Evolutionary conservation across 306 rosid genomes (phyloP), one percentile per base, ranked within the genome.

Genomic region (Pterocarpus santalinus): DNA sequence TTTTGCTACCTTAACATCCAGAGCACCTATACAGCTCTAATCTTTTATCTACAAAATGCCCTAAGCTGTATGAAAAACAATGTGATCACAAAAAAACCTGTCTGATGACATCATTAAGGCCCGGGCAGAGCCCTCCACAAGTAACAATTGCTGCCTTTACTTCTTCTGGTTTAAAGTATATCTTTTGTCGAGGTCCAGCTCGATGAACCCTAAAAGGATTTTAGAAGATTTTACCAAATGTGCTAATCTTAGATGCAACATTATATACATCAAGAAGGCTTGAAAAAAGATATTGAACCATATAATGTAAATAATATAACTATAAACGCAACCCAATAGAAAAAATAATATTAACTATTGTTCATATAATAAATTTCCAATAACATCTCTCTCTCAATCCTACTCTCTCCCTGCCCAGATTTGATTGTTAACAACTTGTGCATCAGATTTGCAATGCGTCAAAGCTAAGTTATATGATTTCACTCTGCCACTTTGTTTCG

Each of bases 61-160:
- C 28, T 43, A 52, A 61, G 79, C 32, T 33, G 34, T 16, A 2
- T 49, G 32, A 49, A 75, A 53, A 53, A 32, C 65, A 81, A 67
- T 49, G 12, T 65, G 75, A 83, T 73, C 32, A 47, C 39, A 81
- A 73, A 75, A 87, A 77, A 41, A 95, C 99, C 94, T 95, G 99
- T 90, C 99, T 88, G 75, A 96, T 96, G 79, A 96, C 99, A 71
- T 96, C 99, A 79, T 96, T 96, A 55, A 96, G 98, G 83, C 99
- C 99, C 75, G 99, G 99, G 81, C 99, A 96, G 82, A 96, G 99
- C 53, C 99, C 99, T 75, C 99, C 99, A 81, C 99, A 96, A 58
- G 98, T 96, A 60, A 93, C 90, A 72, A 96, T 96, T 52, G 97
- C 99, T 58, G 99, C 98, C 86, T 93, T 96, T 73, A 96, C 99